Evolutionary conservation across 2,329 filamentous ascomycete genomes (phyloP), one percentile per base, ranked within the genome.

Genomic region (Fusarium equiseti): DNA sequence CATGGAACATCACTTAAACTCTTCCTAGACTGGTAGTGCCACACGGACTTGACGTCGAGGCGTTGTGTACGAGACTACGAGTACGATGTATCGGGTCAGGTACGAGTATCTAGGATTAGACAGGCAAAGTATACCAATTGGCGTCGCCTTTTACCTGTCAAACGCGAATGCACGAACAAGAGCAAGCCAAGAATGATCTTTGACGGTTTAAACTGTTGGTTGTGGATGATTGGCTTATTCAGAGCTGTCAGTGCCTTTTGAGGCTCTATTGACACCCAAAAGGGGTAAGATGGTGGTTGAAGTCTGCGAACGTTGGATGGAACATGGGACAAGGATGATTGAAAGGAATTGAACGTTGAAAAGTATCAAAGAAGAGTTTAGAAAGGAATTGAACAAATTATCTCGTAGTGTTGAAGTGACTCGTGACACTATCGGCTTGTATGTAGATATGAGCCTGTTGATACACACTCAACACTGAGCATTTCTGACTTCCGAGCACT

Each of bases 231-330:
- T 71, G 45, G 52, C 43, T 44, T 63, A 44, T 68, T 63, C 51
- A 40, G 27, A 60, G n/a, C 26, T 52, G 52, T 58, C 59, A 51
- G 52, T 63, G 56, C 50, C 57, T 63, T 68, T 74, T 76, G 73
- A 75, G 53, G 66, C 61, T 73, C 64, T 76, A 76, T 76, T 76
- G 59, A 76, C 32, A 54, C 54, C 74, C 73, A 54, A 66, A 75
- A 69, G 29, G 48, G 73, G 73, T 32, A 74, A 72, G 38, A 40
- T 26, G 44, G 49, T 46, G 49, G 56, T 29, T 67, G 42, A 52
- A 18, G 49, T 48, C 63, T 27, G 24, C 54, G 63, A 60, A 61
- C 44, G 56, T 40, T 11, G 16, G 10, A 24, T 53, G 27, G 18
- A 53, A 59, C 45, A 49, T 59, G 58, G 59, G 68, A 64, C 56